These are phyloP conservation scores for Ilex asprella DNA, from an alignment of 257 asterid species.

Conservation along the genomic window DNA sequence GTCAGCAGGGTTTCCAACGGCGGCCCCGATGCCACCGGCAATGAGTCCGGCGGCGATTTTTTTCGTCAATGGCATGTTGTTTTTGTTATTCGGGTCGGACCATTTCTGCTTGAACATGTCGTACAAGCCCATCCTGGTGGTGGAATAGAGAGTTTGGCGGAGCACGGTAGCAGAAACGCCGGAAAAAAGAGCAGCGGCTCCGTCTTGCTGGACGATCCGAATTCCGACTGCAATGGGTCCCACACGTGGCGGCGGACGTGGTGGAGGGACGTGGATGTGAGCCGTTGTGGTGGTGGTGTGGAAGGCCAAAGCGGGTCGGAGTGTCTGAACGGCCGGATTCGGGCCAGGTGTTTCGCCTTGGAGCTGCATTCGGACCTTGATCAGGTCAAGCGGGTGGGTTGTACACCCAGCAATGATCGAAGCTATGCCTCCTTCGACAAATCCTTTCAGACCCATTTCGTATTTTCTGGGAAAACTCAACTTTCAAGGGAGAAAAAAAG, in stretches of 20 bases:
- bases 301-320: conserved; percentile 65
- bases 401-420: conserved; percentile 82
- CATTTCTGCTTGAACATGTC: conserved; percentile 63
- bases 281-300: conserved; percentile 19
- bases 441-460: conserved; percentile 73
- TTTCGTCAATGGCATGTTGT: conserved; percentile 39
- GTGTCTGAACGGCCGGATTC: conserved; percentile 18
- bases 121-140: conserved; percentile 89
- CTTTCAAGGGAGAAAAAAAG: not conserved
- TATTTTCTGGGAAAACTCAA: not conserved
- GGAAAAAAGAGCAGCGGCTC: conserved; percentile 61
- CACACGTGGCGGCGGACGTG: conserved; percentile 39
- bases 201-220: conserved; percentile 65
- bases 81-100: conserved; percentile 50
- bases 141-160: conserved; percentile 83
- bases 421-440: conserved; percentile 90
- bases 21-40: conserved; percentile 89
- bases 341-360: conserved; percentile 49
- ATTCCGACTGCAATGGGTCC: conserved; percentile 67
- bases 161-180: conserved; percentile 95
- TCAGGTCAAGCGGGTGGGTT: conserved; percentile 76
- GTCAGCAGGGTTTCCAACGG: conserved; percentile 89
- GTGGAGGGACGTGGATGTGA: conserved; percentile 25
- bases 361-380: conserved; percentile 85
- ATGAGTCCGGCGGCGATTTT: conserved; percentile 70